Percentiles rank a stretch among this genome's conserved stretches.
Evolutionary conservation across 2,329 filamentous ascomycete genomes (phyloP).

Genomic region (Domatiomyces catenatus): DNA sequence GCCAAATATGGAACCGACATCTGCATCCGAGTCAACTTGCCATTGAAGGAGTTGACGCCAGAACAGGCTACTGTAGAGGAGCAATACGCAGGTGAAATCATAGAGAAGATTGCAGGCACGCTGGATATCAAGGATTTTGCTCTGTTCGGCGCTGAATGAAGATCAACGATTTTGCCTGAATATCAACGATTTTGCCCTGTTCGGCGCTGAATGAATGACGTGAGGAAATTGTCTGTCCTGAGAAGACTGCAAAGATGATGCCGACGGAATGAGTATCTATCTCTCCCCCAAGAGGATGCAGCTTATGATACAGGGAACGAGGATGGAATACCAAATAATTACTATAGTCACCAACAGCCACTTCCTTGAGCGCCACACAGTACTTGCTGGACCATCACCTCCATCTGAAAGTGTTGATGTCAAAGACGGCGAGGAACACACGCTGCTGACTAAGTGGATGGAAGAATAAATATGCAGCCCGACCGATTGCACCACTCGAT

Average conservation of each 20-base stretch:
- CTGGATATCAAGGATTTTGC: constrained; percentile 71
- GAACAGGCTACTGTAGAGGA: constrained; percentile 52
- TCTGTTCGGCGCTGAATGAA: constrained; percentile 40
- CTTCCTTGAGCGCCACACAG: no score
- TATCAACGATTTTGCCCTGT: constrained; percentile 67
- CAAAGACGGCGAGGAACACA: no score
- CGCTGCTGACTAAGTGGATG: background rate
- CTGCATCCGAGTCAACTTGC: constrained; percentile 74
- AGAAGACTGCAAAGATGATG: no score
- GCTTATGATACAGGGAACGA: no score
- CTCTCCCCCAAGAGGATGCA: no score
- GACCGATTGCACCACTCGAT: no score
- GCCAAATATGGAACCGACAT: constrained; percentile 64
- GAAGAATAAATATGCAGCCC: no score
- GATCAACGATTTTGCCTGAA: constrained; percentile 73
- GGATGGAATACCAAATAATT: no score
- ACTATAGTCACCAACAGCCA: no score
- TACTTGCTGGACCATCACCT: background rate
- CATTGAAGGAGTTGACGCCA: constrained; percentile 58
- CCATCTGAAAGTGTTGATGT: background rate
- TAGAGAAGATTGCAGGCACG: constrained; percentile 45
- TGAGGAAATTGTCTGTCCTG: no score
- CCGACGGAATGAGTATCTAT: no score
- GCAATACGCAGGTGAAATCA: constrained; percentile 25
- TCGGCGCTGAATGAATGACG: constrained; percentile 26